These are phyloP conservation scores for Betula pendula DNA, from an alignment of 306 rosid species.

Conservation along the genomic window DNA sequence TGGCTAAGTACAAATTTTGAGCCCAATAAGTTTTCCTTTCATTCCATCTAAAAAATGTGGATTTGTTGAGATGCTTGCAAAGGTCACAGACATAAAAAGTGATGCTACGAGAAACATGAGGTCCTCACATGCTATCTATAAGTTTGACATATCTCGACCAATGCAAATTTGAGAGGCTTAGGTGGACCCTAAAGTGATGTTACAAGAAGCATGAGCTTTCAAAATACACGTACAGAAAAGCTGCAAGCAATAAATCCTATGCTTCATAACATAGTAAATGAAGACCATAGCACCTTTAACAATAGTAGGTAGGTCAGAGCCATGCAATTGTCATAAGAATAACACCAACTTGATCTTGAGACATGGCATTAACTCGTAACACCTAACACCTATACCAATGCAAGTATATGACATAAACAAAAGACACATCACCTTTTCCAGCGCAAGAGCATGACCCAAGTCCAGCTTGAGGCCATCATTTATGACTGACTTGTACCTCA, in stretches of 20 bases:
- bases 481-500: constrained; percentile 78
- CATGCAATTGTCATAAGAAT: too few relatives aligned
- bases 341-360: too few relatives aligned
- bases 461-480: constrained; percentile 86
- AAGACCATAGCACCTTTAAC: background rate
- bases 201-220: background rate
- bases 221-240: background rate
- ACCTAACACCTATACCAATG: too few relatives aligned
- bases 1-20: too few relatives aligned
- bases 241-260: background rate
- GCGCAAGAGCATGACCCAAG: constrained; percentile 65
- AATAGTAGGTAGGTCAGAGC: too few relatives aligned
- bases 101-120: background rate
- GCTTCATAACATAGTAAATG: background rate
- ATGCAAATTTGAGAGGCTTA: background rate
- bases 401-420: background rate
- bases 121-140: background rate
- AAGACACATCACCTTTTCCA: constrained; percentile 63
- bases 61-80: background rate
- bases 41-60: background rate
- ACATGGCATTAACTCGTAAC: too few relatives aligned
- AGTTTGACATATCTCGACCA: background rate
- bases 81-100: background rate
- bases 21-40: too few relatives aligned
- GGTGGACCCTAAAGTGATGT: background rate